Evolutionary conservation across 1,139 yeast genomes (phyloP), one percentile per base, ranked within the genome.

Genomic region (Blastobotrys persicus): DNA sequence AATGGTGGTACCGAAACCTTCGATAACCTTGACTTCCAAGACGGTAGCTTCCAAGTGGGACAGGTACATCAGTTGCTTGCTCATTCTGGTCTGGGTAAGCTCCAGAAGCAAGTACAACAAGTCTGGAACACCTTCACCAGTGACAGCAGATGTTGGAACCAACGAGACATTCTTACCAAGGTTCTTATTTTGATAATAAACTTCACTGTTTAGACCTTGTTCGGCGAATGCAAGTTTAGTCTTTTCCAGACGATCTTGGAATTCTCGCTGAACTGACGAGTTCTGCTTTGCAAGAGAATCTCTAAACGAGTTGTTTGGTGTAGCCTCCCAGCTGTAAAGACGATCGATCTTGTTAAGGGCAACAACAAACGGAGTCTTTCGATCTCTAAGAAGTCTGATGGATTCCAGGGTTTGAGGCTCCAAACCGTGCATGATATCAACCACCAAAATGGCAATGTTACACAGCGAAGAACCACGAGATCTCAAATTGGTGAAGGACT

Each of bases 111-210:
- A 80, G 92, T 96, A 91, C 66, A 94, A 81, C 73, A 94, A 79
- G 80, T 94, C 99, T 44, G 99, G 98, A 61, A 94, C 94, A 85
- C 99, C 99, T 73, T 94, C 99, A 70, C 98, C 99, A 26, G 98
- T 91, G 44, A 91, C 95, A 51, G 99, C 98, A 54, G 98, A 91
- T 12, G 98, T 92, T 60, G 99, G 98, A 49, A 94, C 96, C 63
- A 94, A 85, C 34, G 98, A 89, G 52, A 94, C 98, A 64, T 85
- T 88, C 69, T 88, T 88, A 52, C 97, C 74, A 79, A 92, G 76
- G 73, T 91, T 92, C 71, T 86, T 87, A 78, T 94, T 94, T 71
- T 92, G 88, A 83, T 77, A 92, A 73, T 94, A 94, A 58, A 92
- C 79, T 73, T 92, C 98, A 47, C 98, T 87, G 76, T 94, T 94